These are phyloP conservation scores for Ophiostoma piceae DNA, from an alignment of 2,329 filamentous ascomycete genomes.

Conservation along the genomic window DNA sequence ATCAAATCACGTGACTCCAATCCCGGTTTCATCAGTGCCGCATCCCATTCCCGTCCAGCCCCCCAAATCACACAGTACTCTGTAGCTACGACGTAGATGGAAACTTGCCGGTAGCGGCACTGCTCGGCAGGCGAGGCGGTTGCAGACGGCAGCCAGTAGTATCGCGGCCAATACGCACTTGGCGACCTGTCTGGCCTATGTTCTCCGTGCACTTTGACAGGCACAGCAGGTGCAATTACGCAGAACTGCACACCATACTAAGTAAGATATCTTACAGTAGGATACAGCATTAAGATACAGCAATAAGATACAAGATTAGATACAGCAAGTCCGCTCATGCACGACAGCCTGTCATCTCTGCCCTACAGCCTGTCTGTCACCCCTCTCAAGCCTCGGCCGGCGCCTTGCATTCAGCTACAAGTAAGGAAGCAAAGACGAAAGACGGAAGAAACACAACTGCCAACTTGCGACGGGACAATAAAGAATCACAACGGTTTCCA, in stretches of 20 bases:
- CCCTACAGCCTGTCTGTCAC: conserved; percentile 1
- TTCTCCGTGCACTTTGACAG: too few relatives aligned
- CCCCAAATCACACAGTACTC: background rate
- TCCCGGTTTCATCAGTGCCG: conserved; percentile 8
- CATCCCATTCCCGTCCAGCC: background rate
- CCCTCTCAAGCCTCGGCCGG: conserved; percentile 6
- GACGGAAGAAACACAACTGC: too few relatives aligned
- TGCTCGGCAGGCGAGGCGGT: background rate
- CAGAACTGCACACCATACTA: too few relatives aligned
- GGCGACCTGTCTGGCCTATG: background rate
- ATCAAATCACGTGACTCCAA: background rate
- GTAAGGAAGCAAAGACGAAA: too few relatives aligned
- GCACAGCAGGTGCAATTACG: background rate
- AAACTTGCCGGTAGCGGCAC: background rate
- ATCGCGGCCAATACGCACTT: background rate
- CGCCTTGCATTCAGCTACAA: background rate
- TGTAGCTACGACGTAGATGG: background rate
- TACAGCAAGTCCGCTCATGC: background rate
- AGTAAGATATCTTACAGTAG: background rate
- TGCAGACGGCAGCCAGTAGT: background rate
- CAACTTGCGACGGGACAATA: background rate
- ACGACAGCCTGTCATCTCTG: conserved; percentile 2
- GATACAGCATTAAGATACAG: background rate
- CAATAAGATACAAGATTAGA: background rate
- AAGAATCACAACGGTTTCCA: background rate